Base-by-base conservation (phyloP, 345 rosid genomes). In the Dovyalis caffra region DNA sequence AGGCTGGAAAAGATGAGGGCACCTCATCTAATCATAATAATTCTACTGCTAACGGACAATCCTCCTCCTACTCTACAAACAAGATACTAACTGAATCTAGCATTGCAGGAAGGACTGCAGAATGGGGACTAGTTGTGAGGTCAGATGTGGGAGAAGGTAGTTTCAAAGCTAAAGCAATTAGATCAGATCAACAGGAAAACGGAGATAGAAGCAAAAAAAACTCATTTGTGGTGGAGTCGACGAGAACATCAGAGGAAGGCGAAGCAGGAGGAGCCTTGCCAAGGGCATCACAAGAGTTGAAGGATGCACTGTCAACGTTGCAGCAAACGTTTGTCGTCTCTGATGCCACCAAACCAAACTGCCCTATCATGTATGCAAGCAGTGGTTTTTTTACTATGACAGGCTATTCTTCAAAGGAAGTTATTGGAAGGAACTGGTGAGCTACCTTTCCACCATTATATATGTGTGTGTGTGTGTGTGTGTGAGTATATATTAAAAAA, bases 311-410 rank as follows among this genome's bases (percentile, higher is more conserved):
- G 66, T 81, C 96, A 21, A 89, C 91, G 1, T 87, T 95, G 78
- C 98, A 92, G 83, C 99, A 93, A 84, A 93, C 99, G 16, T 95
- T 95, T 83, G 97, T 91, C 35, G 99, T 93, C 69, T 93, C 98
- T 34, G 99, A 95, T 73, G 93, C 97, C 9, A 89, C 94, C 61
- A 91, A 86, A 84, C 94, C 93, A 23, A 90, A 93, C 64, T 90
- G 92, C 79, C 99, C 99, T 58, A 93, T 95, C 47, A 72, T 95
- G 78, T 93, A 88, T 77, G 98, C 99, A 28, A 95, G 99, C 86
- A 88, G 92, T 73, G 99, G 99, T 15, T 95, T 95, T 79, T 93
- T 93, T 72, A 82, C 83, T 74, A 93, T 95, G 96, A 95, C 99
- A 4, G 99, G 99, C 57, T 93, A 95, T 81, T 82, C 94, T 31